phyloP scores from a whole-genome alignment of 768 basidiomycete genomes.

The Lentinus tigrinus region DNA sequence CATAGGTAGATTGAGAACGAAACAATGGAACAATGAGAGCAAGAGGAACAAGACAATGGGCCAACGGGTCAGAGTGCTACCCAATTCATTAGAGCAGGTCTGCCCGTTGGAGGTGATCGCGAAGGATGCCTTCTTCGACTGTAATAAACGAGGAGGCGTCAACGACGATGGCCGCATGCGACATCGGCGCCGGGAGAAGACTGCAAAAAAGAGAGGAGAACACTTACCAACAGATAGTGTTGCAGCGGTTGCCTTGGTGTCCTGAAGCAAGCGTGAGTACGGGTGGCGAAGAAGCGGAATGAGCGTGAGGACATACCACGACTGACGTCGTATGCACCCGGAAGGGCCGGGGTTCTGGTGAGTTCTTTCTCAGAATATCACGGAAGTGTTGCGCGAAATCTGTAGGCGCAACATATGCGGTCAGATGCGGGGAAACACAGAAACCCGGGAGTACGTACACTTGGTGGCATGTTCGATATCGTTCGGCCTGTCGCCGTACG shows the following conservation, averaged over 20 bases:
- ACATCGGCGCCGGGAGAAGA: background rate
- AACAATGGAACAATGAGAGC: background rate
- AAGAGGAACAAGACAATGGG: background rate
- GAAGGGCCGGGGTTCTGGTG: conserved; percentile 65
- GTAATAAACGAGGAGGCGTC: conserved; percentile 8
- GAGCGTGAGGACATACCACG: conserved; percentile 52
- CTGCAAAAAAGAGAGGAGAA: conserved; percentile 2
- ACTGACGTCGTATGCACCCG: conserved; percentile 77
- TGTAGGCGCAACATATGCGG: conserved; percentile 27
- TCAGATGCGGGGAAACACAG: background rate
- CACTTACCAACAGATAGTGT: conserved; percentile 65
- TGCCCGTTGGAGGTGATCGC: conserved; percentile 66
- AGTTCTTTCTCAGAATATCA: conserved; percentile 62
- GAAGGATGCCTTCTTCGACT: conserved; percentile 75
- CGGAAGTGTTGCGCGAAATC: conserved; percentile 83
- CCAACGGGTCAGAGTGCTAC: background rate
- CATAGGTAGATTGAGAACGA: background rate
- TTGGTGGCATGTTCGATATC: conserved; percentile 65
- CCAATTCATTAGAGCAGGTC: conserved; percentile 53
- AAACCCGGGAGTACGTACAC: conserved; percentile 45
- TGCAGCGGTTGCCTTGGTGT: conserved; percentile 70
- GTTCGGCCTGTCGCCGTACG: conserved; percentile 72
- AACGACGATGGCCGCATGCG: conserved; percentile 8
- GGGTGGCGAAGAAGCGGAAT: background rate
- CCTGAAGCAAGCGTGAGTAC: conserved; percentile 38